Percentiles rank a stretch among this genome's conserved stretches.
Evolutionary conservation across 83 land plant genomes (phyloP).

Genomic region (Diphasiastrum complanatum): DNA sequence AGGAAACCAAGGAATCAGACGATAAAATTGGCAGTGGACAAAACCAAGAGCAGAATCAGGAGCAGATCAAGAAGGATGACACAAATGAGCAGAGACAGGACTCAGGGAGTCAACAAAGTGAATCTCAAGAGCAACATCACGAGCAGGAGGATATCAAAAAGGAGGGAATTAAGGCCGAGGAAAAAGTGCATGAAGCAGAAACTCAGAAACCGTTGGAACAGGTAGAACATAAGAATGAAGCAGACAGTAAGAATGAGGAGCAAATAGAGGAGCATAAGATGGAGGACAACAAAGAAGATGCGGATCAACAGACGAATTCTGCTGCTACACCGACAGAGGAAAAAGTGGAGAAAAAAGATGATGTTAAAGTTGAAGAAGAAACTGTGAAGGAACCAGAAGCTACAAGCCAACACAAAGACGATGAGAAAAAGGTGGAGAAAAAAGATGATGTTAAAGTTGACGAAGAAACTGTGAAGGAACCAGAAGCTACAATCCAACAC

Average conservation of each 20-base stretch:
- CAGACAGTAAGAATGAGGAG: neutral
- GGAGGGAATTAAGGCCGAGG: constrained; percentile 11
- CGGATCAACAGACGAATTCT: neutral
- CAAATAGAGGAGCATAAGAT: constrained; percentile 14
- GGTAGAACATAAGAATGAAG: constrained; percentile 8
- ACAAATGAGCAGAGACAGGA: too few relatives aligned
- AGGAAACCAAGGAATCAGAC: too few relatives aligned
- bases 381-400: neutral
- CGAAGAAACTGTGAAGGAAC: neutral
- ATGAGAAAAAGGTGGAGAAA: constrained; percentile 5
- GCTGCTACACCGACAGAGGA: neutral
- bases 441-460: neutral
- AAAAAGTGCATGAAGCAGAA: constrained; percentile 13
- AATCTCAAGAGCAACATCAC: too few relatives aligned
- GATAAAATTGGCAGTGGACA: too few relatives aligned
- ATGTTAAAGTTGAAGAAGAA: constrained; percentile 6
- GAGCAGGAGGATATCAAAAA: constrained; percentile 9
- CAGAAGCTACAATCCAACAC: constrained; percentile 1
- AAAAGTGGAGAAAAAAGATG: neutral
- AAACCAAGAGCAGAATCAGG: too few relatives aligned
- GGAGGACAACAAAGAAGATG: constrained; percentile 6
- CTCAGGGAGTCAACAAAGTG: too few relatives aligned
- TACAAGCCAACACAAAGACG: neutral
- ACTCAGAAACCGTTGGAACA: neutral
- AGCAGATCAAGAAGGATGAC: too few relatives aligned